phyloP scores from a whole-genome alignment of 116 monocot genomes.

The Posidonia oceanica region DNA sequence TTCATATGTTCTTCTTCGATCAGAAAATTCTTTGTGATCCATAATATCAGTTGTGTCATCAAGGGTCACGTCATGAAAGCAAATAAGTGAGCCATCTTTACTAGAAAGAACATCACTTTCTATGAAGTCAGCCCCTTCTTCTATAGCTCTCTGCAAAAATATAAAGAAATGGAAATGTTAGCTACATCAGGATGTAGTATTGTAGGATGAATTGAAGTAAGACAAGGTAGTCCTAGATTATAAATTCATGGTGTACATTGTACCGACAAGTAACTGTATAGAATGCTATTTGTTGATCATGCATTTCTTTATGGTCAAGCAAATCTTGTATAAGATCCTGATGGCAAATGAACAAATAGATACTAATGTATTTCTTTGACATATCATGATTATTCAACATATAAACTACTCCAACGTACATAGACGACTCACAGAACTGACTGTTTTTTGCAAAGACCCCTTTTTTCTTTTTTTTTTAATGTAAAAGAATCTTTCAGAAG shows the following conservation, averaged over 20 bases:
- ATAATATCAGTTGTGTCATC: slow-evolving; percentile 73
- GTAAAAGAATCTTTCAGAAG: not conserved
- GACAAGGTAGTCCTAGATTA: not conserved
- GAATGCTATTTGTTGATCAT: not conserved
- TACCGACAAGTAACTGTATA: not conserved
- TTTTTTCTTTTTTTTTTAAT: not conserved
- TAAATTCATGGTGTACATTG: not conserved
- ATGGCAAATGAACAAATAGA: not conserved
- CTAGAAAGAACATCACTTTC: slow-evolving; percentile 79
- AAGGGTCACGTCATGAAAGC: slow-evolving; percentile 84
- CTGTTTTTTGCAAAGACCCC: too few relatives aligned
- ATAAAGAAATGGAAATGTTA: slow-evolving; percentile 2
- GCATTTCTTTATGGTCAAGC: not conserved
- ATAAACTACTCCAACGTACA: too few relatives aligned
- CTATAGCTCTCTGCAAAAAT: slow-evolving; percentile 72
- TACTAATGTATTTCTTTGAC: not conserved
- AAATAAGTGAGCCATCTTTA: slow-evolving; percentile 78
- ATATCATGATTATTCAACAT: not conserved
- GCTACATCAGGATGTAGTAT: too few relatives aligned
- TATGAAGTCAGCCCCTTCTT: slow-evolving; percentile 93
- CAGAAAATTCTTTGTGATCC: slow-evolving; percentile 55
- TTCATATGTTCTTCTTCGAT: slow-evolving; percentile 65
- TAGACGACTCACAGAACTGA: too few relatives aligned
- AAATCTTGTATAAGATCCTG: not conserved
- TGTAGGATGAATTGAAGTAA: not conserved